Evolutionary conservation across 192 early-diverging fungal species (phyloP).

Genomic region (Mortierella alpina): DNA sequence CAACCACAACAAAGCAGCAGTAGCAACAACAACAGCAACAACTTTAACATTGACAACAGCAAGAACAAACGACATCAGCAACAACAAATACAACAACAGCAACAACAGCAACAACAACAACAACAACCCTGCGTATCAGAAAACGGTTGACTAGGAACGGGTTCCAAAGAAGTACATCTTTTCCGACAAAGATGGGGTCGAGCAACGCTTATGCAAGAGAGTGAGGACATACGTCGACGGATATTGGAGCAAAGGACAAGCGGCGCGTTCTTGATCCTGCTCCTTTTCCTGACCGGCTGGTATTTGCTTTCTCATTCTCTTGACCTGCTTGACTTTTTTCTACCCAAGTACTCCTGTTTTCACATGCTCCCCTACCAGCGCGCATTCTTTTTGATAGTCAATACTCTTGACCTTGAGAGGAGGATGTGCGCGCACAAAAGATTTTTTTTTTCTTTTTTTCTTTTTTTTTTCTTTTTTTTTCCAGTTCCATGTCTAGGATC

Average conservation of each 20-base stretch:
- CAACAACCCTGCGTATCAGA: not conserved
- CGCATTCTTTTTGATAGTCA: not conserved
- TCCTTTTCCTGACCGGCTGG: too few relatives aligned
- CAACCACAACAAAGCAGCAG: too few relatives aligned
- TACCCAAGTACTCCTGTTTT: constrained; percentile 24
- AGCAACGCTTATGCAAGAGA: not conserved
- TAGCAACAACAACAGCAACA: not conserved
- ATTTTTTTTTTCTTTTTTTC: constrained; percentile 6
- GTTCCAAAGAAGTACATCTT: not conserved
- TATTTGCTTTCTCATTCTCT: not conserved
- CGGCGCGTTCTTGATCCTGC: not conserved
- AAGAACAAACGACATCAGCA: not conserved
- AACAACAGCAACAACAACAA: constrained; percentile 3
- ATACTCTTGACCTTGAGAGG: not conserved
- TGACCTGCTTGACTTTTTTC: not conserved
- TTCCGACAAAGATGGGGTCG: not conserved
- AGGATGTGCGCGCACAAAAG: too few relatives aligned
- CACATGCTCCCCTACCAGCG: not conserved
- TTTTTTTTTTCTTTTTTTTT: not conserved
- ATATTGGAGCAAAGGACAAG: not conserved
- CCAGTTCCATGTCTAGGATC: too few relatives aligned
- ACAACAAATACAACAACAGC: constrained; percentile 6
- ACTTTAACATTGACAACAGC: not conserved
- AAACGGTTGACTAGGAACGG: constrained; percentile 10
- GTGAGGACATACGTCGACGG: not conserved